Evolutionary conservation across 805 yeast species (phyloP).

Genomic region (Hemisphaericaspora nanyangensis): DNA sequence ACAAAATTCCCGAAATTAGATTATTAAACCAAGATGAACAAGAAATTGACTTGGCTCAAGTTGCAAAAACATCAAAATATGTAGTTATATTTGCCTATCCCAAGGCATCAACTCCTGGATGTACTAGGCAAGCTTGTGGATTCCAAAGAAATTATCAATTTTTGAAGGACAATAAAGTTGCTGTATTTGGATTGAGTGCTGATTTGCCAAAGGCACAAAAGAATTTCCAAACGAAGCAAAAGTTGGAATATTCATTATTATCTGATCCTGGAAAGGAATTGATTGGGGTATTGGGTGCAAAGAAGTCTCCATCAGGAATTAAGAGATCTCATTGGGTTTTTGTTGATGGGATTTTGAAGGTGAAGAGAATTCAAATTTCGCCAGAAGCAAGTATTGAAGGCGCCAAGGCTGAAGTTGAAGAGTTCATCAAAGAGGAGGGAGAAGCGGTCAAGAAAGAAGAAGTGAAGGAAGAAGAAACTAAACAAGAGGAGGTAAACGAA

Average conservation of each 20-base stretch:
- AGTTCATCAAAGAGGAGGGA: constrained; percentile 26
- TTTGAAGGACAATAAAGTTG: constrained; percentile 47
- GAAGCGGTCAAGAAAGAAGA: constrained; percentile 8
- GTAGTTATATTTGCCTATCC: constrained; percentile 68
- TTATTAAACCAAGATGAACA: constrained; percentile 69
- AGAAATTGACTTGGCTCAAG: constrained; percentile 33
- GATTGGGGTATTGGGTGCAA: constrained; percentile 76
- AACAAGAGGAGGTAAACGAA: constrained; percentile 3
- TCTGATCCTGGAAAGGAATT: constrained; percentile 71
- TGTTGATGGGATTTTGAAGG: constrained; percentile 64
- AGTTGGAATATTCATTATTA: constrained; percentile 67
- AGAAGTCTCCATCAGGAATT: constrained; percentile 71
- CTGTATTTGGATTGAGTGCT: constrained; percentile 77
- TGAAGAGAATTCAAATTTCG: constrained; percentile 50
- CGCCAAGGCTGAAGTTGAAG: constrained; percentile 56
- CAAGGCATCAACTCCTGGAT: constrained; percentile 91
- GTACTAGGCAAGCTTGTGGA: constrained; percentile 92
- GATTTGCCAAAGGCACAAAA: constrained; percentile 79
- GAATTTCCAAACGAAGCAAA: constrained; percentile 68
- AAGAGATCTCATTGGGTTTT: constrained; percentile 92
- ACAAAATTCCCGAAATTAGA: constrained; percentile 59
- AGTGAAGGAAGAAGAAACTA: constrained; percentile 6
- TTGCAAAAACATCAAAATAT: constrained; percentile 28
- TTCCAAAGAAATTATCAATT: constrained; percentile 64
- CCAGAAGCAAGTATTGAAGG: constrained; percentile 51